Evolutionary conservation across 2,329 filamentous ascomycete genomes (phyloP), one percentile per base, ranked within the genome.

Genomic region (Cordyceps farinosa): DNA sequence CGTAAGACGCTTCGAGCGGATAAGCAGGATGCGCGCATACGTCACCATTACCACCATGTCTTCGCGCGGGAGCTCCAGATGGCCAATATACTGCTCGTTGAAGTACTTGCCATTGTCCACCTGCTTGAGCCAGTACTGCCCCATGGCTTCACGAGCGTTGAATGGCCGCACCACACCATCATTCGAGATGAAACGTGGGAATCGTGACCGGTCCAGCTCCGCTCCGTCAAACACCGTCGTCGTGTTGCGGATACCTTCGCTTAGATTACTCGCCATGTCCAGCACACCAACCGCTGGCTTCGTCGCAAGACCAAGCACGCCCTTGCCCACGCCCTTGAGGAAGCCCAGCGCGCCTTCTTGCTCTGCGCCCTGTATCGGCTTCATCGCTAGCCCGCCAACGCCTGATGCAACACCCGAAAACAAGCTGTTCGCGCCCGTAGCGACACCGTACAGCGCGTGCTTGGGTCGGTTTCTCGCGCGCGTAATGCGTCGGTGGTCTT

Each of bases 101-200:
- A 99, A 99, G 81, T 94, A 98, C 75, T 93, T 95, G 66, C 95
- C 95, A 67, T 97, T 95, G 77, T 99, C 95, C 11, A 96, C 87
- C 64, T 97, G 96, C 82, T 99, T 99, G 67, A 99, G 87, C 96
- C 95, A 99, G 80, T 92, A 97, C 75, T 99, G 95, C 0, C 95
- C 95, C 3, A 99, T 87, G 0, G 95, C 93, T 80, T 99, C 95
- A 53, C 95, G 91, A 73, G 96, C 91, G 62, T 89, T 93, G 80
- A 97, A 99, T 0, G 95, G 93, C 3, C 94, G 89, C 40, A 99
- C 93, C 65, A 99, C 91, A 47, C 95, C 95, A 74, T 99, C 94
- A 48, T 88, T 86, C 17, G 92, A 91, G 65, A 99, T 92, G 78
- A 96, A 97, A 22, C 95, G 90, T 6, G 93, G 90, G 58, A 96